phyloP scores from a whole-genome alignment of 108 stramenopile genomes.

The Nitzschia putrida region DNA sequence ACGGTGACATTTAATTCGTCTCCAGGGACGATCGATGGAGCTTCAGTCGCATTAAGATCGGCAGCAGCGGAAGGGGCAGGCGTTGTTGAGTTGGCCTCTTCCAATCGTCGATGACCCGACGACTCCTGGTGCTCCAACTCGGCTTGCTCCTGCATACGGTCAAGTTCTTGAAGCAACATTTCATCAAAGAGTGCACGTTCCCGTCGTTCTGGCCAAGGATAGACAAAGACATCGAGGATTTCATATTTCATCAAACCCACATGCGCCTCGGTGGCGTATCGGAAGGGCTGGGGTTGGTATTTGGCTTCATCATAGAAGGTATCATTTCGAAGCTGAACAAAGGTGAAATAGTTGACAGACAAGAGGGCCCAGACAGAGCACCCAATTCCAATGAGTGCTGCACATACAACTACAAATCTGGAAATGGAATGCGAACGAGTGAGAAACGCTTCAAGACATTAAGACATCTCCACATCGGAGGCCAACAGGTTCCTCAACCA shows the following conservation, averaged over 20 bases:
- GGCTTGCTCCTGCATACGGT: conserved; percentile 9
- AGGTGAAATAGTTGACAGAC: conserved; percentile 34
- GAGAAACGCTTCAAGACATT: no score
- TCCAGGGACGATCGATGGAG: background rate
- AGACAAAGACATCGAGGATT: conserved; percentile 36
- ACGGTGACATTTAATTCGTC: background rate
- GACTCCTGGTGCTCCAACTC: background rate
- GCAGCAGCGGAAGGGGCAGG: background rate
- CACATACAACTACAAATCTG: conserved; percentile 24
- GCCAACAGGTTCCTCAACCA: no score
- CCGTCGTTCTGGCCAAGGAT: conserved; percentile 37
- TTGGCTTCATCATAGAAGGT: conserved; percentile 36
- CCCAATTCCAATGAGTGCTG: conserved; percentile 21
- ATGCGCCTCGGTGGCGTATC: conserved; percentile 37
- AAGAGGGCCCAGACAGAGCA: conserved; percentile 27
- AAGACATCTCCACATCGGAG: no score
- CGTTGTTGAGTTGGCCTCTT: background rate
- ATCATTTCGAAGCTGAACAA: conserved; percentile 34
- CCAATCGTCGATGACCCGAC: background rate
- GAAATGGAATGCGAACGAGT: background rate
- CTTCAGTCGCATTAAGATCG: conserved; percentile 1
- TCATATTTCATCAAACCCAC: conserved; percentile 40
- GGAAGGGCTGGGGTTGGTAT: conserved; percentile 34
- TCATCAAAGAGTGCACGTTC: conserved; percentile 24
- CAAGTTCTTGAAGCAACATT: conserved; percentile 28